Evolutionary conservation across 805 yeast genomes (phyloP), one percentile per base, ranked within the genome.

Genomic region (Alloascoidea hylecoeti): DNA sequence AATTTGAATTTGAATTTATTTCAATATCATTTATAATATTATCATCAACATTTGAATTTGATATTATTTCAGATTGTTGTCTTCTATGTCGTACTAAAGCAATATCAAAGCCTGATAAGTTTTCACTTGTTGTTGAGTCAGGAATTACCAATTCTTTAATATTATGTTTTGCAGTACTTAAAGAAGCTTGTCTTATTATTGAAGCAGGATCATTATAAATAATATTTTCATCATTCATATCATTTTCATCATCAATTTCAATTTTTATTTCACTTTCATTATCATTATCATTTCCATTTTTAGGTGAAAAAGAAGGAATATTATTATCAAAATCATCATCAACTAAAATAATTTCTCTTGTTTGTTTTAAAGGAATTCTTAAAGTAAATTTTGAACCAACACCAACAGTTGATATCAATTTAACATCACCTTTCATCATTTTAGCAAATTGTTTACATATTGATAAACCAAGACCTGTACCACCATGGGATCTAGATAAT

Each of bases 381-480:
- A 92, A 82, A 0, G 75, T 77, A 51, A 89, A 89, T 6, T 76
- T 77, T 1, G 95, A 79, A 1, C 98, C 98, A 16, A 72, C 66
- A 0, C 95, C 96, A 15, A 82, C 69, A 17, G 68, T 64, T 0
- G 95, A 80, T 40, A 78, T 68, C 37, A 92, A 56, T 2, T 75
- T 70, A 57, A 92, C 70, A 0, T 85, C 75, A 40, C 98, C 96
- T 41, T 76, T 70, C 97, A 89, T 89, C 75, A 88, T 73, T 27
- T 69, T 71, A 0, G 96, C 95, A 42, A 92, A 69, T 56, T 89
- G 96, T 42, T 84, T 67, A 58, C 96, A 92, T 50, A 89, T 89
- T 1, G 78, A 70, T 34, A 89, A 67, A 1, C 98, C 98, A 36
- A 89, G 64, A 2, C 97, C 98, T 0, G 96, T 92, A 46, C 98